Evolutionary conservation across 306 rosid genomes (phyloP).

Genomic region (Corylus heterophylla): DNA sequence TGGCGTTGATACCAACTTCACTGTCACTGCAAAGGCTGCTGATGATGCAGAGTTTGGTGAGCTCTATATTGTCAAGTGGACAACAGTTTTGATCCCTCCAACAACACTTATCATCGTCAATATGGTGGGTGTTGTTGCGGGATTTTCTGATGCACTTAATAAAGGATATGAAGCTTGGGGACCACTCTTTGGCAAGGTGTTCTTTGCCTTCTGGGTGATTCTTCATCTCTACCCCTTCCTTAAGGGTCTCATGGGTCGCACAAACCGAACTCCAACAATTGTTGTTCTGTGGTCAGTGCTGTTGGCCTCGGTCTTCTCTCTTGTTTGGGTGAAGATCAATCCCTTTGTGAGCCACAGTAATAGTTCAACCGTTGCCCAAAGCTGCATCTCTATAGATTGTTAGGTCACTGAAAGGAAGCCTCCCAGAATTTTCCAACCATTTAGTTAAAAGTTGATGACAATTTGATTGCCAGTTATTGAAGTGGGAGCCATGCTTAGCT

Average conservation of each 20-base stretch:
- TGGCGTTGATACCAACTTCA: constrained; percentile 95
- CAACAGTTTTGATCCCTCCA: constrained; percentile 91
- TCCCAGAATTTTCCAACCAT: constrained; percentile 33
- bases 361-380: constrained; percentile 47
- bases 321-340: constrained; percentile 86
- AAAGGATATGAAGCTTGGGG: constrained; percentile 98
- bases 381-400: constrained; percentile 84
- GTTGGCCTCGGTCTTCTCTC: constrained; percentile 93
- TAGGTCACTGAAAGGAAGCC: constrained; percentile 35
- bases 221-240: constrained; percentile 97
- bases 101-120: constrained; percentile 79
- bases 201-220: constrained; percentile 95
- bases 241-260: constrained; percentile 98
- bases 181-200: constrained; percentile 90
- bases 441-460: constrained; percentile 10
- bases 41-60: constrained; percentile 90
- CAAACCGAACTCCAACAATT: constrained; percentile 93
- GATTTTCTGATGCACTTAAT: constrained; percentile 90
- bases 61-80: constrained; percentile 90
- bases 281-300: constrained; percentile 94
- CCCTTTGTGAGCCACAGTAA: constrained; percentile 77
- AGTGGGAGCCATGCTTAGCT: constrained; percentile 13
- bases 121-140: constrained; percentile 95
- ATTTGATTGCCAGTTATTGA: constrained; percentile 17
- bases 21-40: constrained; percentile 84